phyloP scores from a whole-genome alignment of 140 eudicot species.

The Flaveria floridana region DNA sequence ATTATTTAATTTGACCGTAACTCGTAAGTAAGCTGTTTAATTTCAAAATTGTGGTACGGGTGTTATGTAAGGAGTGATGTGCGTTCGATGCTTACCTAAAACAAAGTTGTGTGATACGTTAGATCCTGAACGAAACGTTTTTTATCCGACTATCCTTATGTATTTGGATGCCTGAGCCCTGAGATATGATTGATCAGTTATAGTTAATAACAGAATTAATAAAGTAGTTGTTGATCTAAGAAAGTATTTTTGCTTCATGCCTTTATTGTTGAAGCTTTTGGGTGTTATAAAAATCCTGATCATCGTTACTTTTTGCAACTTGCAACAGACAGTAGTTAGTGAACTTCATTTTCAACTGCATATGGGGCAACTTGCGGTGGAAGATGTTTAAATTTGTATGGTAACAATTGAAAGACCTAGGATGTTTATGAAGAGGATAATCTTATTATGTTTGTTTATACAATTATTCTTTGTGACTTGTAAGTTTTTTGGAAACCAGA shows the following conservation, averaged over 20 bases:
- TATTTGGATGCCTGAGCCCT: neutral
- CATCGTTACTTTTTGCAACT: neutral
- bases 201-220: neutral
- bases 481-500: neutral
- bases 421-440: slow-evolving; percentile 11
- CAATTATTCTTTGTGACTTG: slow-evolving; percentile 1
- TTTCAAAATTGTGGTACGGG: neutral
- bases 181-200: neutral
- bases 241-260: slow-evolving; percentile 3
- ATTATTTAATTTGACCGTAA: neutral
- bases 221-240: neutral
- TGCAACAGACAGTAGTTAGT: neutral
- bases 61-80: neutral
- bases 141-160: neutral
- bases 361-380: neutral
- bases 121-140: neutral
- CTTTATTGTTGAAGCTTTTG: slow-evolving; percentile 9
- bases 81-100: neutral
- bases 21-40: neutral
- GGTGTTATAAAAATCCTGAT: slow-evolving; percentile 6
- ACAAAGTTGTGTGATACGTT: neutral
- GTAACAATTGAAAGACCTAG: slow-evolving; percentile 10
- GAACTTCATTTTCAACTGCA: neutral
- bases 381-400: slow-evolving; percentile 9
- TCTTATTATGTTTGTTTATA: neutral